Conservation (phyloP, 345 rosid genomes). For the Moringa oleifera region DNA sequence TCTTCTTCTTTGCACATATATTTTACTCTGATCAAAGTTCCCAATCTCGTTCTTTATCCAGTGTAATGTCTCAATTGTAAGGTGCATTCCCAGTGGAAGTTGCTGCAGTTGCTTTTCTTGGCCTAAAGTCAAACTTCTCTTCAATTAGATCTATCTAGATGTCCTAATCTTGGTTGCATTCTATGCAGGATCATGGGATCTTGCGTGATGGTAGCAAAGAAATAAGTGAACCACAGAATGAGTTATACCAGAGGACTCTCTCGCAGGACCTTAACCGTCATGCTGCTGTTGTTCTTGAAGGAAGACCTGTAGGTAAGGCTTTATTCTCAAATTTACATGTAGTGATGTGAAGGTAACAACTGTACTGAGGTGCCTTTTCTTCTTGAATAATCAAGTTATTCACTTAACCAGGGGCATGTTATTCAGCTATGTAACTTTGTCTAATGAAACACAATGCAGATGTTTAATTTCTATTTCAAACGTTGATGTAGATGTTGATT, state of each 20-base stretch:
- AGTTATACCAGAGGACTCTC: slow-evolving; percentile 56
- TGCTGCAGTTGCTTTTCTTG: neutral
- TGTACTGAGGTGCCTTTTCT: neutral
- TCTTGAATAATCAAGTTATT: neutral
- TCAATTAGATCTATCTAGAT: neutral
- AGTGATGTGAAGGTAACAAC: neutral
- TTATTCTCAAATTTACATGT: slow-evolving; percentile 1
- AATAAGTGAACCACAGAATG: slow-evolving; percentile 42
- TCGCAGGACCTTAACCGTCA: slow-evolving; percentile 82
- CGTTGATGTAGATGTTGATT: slow-evolving; percentile 52
- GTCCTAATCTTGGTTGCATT: slow-evolving; percentile 3
- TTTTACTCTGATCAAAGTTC: no score
- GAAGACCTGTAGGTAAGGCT: slow-evolving; percentile 61
- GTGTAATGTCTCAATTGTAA: neutral
- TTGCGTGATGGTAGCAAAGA: slow-evolving; percentile 65
- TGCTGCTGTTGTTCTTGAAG: slow-evolving; percentile 91
- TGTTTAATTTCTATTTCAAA: slow-evolving; percentile 14
- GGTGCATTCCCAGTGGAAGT: neutral
- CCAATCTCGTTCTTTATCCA: no score
- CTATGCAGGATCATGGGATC: slow-evolving; percentile 74
- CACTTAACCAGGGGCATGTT: slow-evolving; percentile 1
- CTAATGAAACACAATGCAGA: slow-evolving; percentile 5
- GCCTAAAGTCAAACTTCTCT: neutral
- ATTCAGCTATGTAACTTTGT: neutral
- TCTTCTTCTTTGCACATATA: no score